Conservation (phyloP, 176 grass and related monocot species). For the Avena atlantica region DNA sequence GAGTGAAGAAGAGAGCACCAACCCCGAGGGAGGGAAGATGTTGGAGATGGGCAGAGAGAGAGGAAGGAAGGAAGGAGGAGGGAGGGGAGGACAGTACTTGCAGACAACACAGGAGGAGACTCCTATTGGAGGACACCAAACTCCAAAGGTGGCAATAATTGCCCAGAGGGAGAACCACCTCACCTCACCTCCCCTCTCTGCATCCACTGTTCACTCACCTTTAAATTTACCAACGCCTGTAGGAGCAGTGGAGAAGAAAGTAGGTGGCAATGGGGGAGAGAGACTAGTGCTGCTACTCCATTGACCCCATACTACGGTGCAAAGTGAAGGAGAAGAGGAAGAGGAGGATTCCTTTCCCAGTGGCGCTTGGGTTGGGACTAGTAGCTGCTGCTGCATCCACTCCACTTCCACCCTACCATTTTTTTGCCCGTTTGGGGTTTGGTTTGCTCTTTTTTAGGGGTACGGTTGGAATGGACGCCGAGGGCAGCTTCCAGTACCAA, state of each 20-base stretch:
- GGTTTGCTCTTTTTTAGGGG: constrained; percentile 38
- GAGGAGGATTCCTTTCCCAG: not conserved
- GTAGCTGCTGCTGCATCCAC: constrained; percentile 7
- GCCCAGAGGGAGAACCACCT: constrained; percentile 31
- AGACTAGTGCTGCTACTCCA: not conserved
- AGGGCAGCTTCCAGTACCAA: constrained; percentile 36
- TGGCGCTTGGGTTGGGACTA: not conserved
- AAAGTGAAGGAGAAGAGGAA: not conserved
- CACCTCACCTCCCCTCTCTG: constrained; percentile 21
- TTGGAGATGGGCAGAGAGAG: constrained; percentile 3
- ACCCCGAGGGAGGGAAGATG: constrained; percentile 13
- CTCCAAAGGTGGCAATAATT: constrained; percentile 68
- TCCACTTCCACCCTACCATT: not conserved
- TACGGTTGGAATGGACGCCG: not conserved
- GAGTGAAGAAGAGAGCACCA: constrained; percentile 29
- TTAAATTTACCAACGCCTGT: constrained; percentile 35
- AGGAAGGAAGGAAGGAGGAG: not conserved
- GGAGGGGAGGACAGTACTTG: constrained; percentile 41
- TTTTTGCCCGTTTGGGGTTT: constrained; percentile 45
- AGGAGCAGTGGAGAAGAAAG: constrained; percentile 15
- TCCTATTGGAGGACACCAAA: constrained; percentile 66
- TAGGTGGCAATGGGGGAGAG: not conserved
- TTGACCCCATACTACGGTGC: not conserved
- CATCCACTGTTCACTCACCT: constrained; percentile 38
- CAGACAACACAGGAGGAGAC: constrained; percentile 62